Evolutionary conservation across 2,329 filamentous ascomycete species (phyloP).

Genomic region (Lachnellula occidentalis): DNA sequence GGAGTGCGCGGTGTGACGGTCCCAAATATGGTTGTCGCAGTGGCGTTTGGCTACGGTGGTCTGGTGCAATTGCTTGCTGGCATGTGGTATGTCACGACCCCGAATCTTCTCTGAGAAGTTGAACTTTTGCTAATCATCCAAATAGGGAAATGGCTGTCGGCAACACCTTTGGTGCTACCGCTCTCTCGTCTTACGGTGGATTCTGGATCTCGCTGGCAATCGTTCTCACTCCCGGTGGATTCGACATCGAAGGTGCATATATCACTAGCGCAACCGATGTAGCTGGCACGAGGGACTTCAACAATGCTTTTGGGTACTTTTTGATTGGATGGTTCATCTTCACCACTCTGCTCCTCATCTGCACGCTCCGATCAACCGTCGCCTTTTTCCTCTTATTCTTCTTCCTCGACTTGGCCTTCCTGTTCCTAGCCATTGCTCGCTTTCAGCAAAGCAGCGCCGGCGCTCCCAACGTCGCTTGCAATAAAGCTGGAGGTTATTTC

Average conservation of each 20-base stretch:
- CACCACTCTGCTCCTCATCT: conserved; percentile 50
- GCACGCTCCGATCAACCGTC: conserved; percentile 53
- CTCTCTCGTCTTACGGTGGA: conserved; percentile 56
- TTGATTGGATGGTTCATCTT: conserved; percentile 60
- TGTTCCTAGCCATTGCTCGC: conserved; percentile 46
- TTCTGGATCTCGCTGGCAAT: conserved; percentile 58
- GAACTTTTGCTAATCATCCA: not conserved
- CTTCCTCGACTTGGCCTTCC: conserved; percentile 51
- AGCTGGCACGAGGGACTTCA: conserved; percentile 34
- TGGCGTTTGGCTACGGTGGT: conserved; percentile 59
- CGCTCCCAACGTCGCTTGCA: conserved; percentile 42
- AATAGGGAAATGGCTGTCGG: conserved; percentile 56
- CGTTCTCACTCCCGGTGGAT: conserved; percentile 52
- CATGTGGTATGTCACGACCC: conserved; percentile 49
- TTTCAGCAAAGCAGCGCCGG: conserved; percentile 25
- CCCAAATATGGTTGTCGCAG: conserved; percentile 49
- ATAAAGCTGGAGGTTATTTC: conserved; percentile 70
- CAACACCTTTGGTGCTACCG: conserved; percentile 59
- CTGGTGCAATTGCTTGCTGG: conserved; percentile 63
- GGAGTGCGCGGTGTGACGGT: conserved; percentile 39
- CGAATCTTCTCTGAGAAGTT: not conserved
- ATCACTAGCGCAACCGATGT: conserved; percentile 21
- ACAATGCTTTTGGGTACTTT: conserved; percentile 51
- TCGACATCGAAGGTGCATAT: conserved; percentile 40
- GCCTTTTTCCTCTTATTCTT: conserved; percentile 58